Conservation (phyloP, 2,329 filamentous ascomycete species). For the Trichoderma gracile region DNA sequence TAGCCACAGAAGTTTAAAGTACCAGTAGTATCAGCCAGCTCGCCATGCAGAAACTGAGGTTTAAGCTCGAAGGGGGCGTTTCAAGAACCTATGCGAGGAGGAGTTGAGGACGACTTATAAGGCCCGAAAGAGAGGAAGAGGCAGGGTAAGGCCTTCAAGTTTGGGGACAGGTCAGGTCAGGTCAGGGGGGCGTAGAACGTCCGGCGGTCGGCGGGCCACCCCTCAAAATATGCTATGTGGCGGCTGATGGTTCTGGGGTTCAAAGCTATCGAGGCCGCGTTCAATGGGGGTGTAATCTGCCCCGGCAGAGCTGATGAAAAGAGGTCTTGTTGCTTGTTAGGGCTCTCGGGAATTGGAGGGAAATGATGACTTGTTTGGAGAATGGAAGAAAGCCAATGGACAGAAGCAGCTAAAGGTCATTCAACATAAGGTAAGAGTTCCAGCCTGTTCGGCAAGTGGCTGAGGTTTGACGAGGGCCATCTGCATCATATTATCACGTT, state of each 20-base stretch:
- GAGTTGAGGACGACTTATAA: constrained; percentile 7
- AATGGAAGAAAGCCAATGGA: not conserved
- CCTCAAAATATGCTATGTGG: not conserved
- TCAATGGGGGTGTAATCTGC: not conserved
- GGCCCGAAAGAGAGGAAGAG: not conserved
- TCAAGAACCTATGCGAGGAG: not conserved
- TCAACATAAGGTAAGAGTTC: not conserved
- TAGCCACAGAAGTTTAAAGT: not conserved
- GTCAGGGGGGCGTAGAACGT: constrained; percentile 7
- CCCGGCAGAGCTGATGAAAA: not conserved
- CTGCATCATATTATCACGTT: constrained; percentile 18
- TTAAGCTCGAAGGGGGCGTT: not conserved
- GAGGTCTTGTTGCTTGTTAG: not conserved
- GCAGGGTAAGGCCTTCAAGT: not conserved
- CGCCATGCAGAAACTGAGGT: not conserved
- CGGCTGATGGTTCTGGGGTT: constrained; percentile 7
- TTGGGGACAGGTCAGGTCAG: not conserved
- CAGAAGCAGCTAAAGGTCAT: not conserved
- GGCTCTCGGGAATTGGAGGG: too few species aligned
- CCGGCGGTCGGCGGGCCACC: constrained; percentile 23
- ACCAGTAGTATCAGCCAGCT: not conserved
- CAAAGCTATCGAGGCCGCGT: not conserved
- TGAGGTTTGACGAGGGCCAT: not conserved
- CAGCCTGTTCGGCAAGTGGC: constrained; percentile 2
- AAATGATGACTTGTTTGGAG: too few species aligned